Evolutionary conservation across 78 protist genomes (phyloP).

Genomic region (Speleostelium caveatum): DNA sequence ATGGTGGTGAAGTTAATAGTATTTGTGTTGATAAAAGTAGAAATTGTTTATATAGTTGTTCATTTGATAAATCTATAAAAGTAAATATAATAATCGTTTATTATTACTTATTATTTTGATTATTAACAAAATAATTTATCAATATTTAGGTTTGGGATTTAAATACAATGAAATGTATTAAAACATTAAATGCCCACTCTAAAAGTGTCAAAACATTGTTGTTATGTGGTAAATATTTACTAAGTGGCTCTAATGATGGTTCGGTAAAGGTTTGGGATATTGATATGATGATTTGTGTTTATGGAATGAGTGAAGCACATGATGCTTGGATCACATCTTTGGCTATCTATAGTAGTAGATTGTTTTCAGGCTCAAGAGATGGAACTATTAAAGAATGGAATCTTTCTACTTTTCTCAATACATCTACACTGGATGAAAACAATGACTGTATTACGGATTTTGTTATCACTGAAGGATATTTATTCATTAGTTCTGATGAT

Average conservation of each 20-base stretch:
- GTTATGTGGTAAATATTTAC: slow-evolving; percentile 47
- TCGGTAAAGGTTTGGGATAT: slow-evolving; percentile 65
- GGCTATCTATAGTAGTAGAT: not conserved
- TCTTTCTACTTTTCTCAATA: slow-evolving; percentile 22
- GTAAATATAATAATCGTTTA: no score
- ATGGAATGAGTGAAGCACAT: slow-evolving; percentile 60
- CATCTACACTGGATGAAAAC: slow-evolving; percentile 23
- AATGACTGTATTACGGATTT: slow-evolving; percentile 21
- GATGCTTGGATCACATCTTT: slow-evolving; percentile 27
- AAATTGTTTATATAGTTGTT: slow-evolving; percentile 31
- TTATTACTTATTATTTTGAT: no score
- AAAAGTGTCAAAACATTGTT: slow-evolving; percentile 46
- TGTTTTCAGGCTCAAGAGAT: slow-evolving; percentile 22
- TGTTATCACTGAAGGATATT: slow-evolving; percentile 15
- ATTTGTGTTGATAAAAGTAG: slow-evolving; percentile 17
- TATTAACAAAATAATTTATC: no score
- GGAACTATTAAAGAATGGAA: slow-evolving; percentile 56
- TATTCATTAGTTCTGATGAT: slow-evolving; percentile 49
- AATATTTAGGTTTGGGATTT: slow-evolving; percentile 45
- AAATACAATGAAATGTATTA: slow-evolving; percentile 40
- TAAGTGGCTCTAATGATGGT: slow-evolving; percentile 64
- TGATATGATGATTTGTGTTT: slow-evolving; percentile 59
- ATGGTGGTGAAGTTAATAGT: slow-evolving; percentile 39
- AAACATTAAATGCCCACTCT: slow-evolving; percentile 50
- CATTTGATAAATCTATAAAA: slow-evolving; percentile 61